Evolutionary conservation across 2,329 filamentous ascomycete genomes (phyloP).

Genomic region (Talaromyces albobiverticillius): DNA sequence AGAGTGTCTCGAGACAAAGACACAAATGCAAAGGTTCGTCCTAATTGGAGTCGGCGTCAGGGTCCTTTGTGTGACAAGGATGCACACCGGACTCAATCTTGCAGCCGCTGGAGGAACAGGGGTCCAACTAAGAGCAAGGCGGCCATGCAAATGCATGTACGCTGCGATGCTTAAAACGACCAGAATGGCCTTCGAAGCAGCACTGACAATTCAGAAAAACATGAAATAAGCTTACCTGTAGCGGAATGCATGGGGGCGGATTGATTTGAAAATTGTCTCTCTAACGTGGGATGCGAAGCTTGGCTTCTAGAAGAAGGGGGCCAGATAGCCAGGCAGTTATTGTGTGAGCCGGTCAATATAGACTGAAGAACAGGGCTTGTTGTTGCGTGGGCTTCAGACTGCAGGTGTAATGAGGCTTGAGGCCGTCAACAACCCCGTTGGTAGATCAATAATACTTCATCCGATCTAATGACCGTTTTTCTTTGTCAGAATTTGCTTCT

Average conservation of each 20-base stretch:
- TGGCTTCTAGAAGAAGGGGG: not conserved
- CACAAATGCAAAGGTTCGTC: not conserved
- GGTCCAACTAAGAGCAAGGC: slow-evolving; percentile 12
- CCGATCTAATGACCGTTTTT: not conserved
- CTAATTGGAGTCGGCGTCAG: slow-evolving; percentile 10
- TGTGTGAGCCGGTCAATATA: not conserved
- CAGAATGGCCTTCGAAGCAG: slow-evolving; percentile 15
- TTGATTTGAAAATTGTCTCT: not conserved
- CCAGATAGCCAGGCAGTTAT: not conserved
- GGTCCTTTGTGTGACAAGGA: slow-evolving; percentile 16
- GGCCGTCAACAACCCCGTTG: not conserved
- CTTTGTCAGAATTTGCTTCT: not conserved
- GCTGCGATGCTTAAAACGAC: slow-evolving; percentile 7
- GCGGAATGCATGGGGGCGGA: slow-evolving; percentile 9
- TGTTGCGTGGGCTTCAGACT: not conserved
- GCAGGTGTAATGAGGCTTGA: not conserved
- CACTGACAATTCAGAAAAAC: no score
- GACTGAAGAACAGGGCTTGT: not conserved
- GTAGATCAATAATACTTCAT: not conserved
- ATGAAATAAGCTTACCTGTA: slow-evolving; percentile 9
- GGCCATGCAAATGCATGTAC: not conserved
- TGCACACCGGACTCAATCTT: slow-evolving; percentile 13
- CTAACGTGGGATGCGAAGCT: not conserved
- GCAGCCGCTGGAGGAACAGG: slow-evolving; percentile 11
- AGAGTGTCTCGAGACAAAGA: not conserved